Base-by-base conservation (phyloP, 306 rosid species). In the Boehmeria nivea region DNA sequence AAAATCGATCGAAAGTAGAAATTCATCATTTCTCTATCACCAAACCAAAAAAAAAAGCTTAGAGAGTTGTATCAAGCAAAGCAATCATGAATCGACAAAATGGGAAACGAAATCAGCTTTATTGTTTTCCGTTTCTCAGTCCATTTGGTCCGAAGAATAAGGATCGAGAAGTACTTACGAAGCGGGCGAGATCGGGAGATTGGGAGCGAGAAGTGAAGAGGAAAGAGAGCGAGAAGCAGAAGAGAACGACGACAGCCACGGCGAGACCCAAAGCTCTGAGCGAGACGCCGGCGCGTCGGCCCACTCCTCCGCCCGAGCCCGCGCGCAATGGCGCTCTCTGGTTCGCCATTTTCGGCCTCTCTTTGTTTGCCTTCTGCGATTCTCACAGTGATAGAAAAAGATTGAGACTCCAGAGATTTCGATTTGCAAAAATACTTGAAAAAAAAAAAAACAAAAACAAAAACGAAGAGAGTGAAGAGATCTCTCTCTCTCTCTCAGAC, bases 221-320 rank as follows among this genome's bases (percentile, higher is more conserved):
- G 64, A 79, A 75, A 13, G 87, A 77, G 74, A 77, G 27, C 54
- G 78, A 14, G 78, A 83, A 44, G 65, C 82, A 53, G 63, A 76
- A 49, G 76, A 74, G 39, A 53, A 81, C 44, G 15, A 72, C 51
- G 16, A 75, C 26, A 8, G 76, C 14, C 6, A 72, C 70, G 23
- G 76, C 66, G 45, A 72, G 74, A 16, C 65, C 66, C 23, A 88
- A 63, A 11, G 74, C 46, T 51, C 73, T 77, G 79, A 81, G 75
- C 2, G 68, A 52, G n/a, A 45, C 27, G 54, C 44, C 12, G 4
- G 39, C 45, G 63, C 39, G 39, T n/a, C 62, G 60, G 45, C 44
- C 33, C 39, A 34, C 6, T 47, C 33, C 57, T 20, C 50, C 60
- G 47, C 66, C 55, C 13, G 57, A 54, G 40, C 67, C 57, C 9